Conservation (phyloP, 1,139 yeast genomes). For the Hanseniaspora gamundiae region DNA sequence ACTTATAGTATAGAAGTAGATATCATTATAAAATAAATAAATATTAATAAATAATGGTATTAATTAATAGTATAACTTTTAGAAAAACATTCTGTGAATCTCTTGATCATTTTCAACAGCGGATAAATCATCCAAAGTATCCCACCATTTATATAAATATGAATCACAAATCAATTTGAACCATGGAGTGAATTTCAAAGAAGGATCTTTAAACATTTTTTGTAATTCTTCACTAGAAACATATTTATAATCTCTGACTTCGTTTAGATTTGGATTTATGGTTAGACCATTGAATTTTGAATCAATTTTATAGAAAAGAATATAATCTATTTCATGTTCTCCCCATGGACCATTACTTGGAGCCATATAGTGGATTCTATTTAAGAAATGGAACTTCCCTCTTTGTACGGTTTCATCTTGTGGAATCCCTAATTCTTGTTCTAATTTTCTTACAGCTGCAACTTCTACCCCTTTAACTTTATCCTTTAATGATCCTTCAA, state of each 20-base stretch:
- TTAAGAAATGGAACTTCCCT: constrained; percentile 58
- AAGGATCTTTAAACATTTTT: constrained; percentile 58
- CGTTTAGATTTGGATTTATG: constrained; percentile 51
- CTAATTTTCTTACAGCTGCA: constrained; percentile 87
- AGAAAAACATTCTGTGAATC: constrained; percentile 24
- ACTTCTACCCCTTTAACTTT: constrained; percentile 69
- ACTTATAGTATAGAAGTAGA: not conserved
- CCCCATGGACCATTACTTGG: constrained; percentile 86
- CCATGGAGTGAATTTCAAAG: constrained; percentile 87
- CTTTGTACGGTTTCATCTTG: constrained; percentile 29
- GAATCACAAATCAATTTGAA: constrained; percentile 89
- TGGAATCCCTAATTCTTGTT: constrained; percentile 91
- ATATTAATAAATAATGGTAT: not conserved
- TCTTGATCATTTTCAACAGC: constrained; percentile 21
- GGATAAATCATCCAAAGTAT: constrained; percentile 40
- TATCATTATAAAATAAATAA: not conserved
- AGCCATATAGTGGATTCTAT: constrained; percentile 90
- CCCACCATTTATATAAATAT: constrained; percentile 93
- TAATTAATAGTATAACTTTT: not conserved
- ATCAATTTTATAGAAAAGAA: constrained; percentile 59
- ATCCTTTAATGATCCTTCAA: constrained; percentile 29
- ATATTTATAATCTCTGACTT: constrained; percentile 70
- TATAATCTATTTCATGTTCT: constrained; percentile 95
- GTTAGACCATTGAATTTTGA: constrained; percentile 26
- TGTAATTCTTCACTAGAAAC: constrained; percentile 58